Evolutionary conservation across 176 grass and related monocot species (phyloP), one percentile per base, ranked within the genome.

Genomic region (Carex myosuroides): DNA sequence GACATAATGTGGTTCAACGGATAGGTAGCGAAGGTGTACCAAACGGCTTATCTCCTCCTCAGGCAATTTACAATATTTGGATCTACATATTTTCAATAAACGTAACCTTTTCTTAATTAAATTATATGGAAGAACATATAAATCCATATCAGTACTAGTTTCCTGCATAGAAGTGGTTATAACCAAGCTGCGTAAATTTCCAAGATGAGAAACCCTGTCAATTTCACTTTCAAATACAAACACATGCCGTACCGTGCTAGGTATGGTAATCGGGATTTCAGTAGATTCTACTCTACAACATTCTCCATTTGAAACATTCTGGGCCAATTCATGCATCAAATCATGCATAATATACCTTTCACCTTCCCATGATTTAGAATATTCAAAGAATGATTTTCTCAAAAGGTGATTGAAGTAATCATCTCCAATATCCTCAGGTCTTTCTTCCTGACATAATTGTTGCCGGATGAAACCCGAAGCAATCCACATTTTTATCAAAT

Each of bases 251-350:
- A 86, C 26, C 0, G 55, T 84, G 14, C 20, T 55, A 32, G 63
- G 54, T 50, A 66, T 65, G 18, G 29, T 0, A 50, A 60, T 11
- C 16, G 24, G 11, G 8, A 21, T 83, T 14, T 0, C 5, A 72
- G 17, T 20, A 52, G 48, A 10, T 10, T 86, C n/a, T 29, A 91
- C 24, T 80, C 56, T 44, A n/a, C 50, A 56, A 89, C 87, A 85
- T 64, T 16, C 50, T 1, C 82, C 85, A 5, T 33, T 54, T 20
- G 90, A 89, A 44, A 89, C 83, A 75, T 21, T 11, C 18, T 24
- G 60, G 55, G 88, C 88, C n/a, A 92, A 60, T 33, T 92, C 85
- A 70, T 90, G 88, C 17, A 90, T 26, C 83, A 86, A 84, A 74
- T 90, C 88, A 88, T 85, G 88, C 56, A 92, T 62, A 13, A 69